Conservation (phyloP, 1,284 basidiomycete genomes). For the Veloporphyrellus conicus region DNA sequence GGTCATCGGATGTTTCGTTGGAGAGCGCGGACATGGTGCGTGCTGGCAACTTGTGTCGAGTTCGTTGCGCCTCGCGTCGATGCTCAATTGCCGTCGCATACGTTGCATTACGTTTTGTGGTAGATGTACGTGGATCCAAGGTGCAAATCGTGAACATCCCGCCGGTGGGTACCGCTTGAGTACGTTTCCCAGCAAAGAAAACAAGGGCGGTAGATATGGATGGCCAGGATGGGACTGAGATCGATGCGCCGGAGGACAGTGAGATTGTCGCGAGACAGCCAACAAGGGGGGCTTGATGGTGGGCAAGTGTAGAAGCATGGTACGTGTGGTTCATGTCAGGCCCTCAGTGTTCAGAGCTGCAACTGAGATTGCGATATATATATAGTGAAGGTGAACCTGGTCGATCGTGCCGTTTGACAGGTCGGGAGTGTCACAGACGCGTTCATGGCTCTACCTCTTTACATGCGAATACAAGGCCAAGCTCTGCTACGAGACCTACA, state of each 20-base stretch:
- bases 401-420: too few species aligned
- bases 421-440: too few species aligned
- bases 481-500: too few species aligned
- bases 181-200: constrained; percentile 38
- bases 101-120: background rate
- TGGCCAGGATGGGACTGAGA: constrained; percentile 14
- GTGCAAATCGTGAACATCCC: constrained; percentile 66
- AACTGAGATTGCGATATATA: too few species aligned
- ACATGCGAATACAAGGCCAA: too few species aligned
- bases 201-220: constrained; percentile 32
- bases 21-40: constrained; percentile 63
- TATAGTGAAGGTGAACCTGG: too few species aligned
- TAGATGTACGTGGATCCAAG: constrained; percentile 73
- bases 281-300: background rate
- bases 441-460: too few species aligned
- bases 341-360: too few species aligned
- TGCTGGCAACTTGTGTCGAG: too few species aligned
- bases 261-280: background rate
- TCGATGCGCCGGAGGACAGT: background rate
- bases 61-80: too few species aligned
- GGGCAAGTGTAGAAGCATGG: too few species aligned
- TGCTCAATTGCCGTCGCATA: background rate
- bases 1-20: constrained; percentile 63
- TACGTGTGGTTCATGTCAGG: too few species aligned
- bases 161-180: constrained; percentile 52